Evolutionary conservation across 148 eudicot genomes (phyloP), one percentile per base, ranked within the genome.

Genomic region (Camellia japonica): DNA sequence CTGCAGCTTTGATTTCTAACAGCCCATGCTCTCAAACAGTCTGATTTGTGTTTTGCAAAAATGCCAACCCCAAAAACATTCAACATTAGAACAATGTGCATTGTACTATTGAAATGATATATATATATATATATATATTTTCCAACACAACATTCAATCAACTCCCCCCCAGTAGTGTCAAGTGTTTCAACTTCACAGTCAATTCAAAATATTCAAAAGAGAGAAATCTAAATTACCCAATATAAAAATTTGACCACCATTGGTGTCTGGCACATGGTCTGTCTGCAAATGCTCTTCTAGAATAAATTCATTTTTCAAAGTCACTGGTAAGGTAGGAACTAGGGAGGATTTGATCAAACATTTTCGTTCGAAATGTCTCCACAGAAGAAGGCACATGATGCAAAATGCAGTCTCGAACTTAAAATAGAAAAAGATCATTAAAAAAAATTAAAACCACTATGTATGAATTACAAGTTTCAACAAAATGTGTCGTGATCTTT

Each of bases 221-320:
- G 59, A 55, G 59, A 2, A 55, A 55, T 12, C 3, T 55, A 1
- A 55, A 55, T 55, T 8, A 55, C 59, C 59, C 52, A 68, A 71
- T 49, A 54, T 51, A 47, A 68, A 70, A 46, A 52, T 13, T 12
- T 51, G 62, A 52, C 60, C 62, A 54, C 1, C 18, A 41, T 14
- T 30, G 38, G 38, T 30, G 38, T 54, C 43, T 14, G 51, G 42
- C 79, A 76, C 69, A 38, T 62, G 70, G 79, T 16, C 71, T 23
- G 79, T 59, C 79, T 19, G 68, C 51, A 62, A 75, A 60, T 61
- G 52, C 46, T 46, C 68, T 75, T 64, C 2, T 5, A 19, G 11
- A 47, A 63, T 3, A 6, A 11, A 46, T 5, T 12, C 44, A 15
- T 4, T 5, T 38, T 58, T 74, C 12, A 30, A 0, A 14, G n/a